Base-by-base conservation (phyloP, 345 rosid genomes). In the Rubroshorea leprosula region DNA sequence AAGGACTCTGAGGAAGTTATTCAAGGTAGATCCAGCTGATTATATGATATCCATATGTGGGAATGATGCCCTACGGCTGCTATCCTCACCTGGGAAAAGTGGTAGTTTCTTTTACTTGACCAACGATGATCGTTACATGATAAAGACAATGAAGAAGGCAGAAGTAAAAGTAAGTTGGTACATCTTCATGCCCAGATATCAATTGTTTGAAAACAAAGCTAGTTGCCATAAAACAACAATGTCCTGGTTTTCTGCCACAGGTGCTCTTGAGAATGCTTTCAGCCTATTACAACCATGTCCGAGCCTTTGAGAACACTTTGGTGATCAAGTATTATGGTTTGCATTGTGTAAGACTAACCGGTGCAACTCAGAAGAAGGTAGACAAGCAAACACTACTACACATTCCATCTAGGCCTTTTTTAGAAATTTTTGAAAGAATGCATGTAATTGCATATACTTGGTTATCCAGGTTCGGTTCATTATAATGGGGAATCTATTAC, bases 11-110 rank as follows among this genome's bases (percentile, higher is more conserved):
- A 85, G 98, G 75, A 88, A 88, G 73, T 47, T 88, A 71, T 91
- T 91, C 78, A 88, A 88, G 70, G 96, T 91, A 20, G 98, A 91
- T 55, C 79, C 98, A 24, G 98, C 98, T 14, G 98, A 91, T 71
- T 91, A 91, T 72, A 91, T 91, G 98, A 5, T 88, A 49, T 91
- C 98, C 0, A 84, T 91, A 5, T 91, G 98, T 55, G 96, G 98
- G 47, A 74, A 91, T 31, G 86, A 91, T 60, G 98, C 96, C 5
- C 96, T 91, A 17, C 71, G 98, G 17, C 95, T 88, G 63, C 89
- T 88, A 45, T 91, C 98, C 5, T 91, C 98, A 24, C 98, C 98
- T 38, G 98, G 98, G 38, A 91, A 91, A 82, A 91, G 98, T 63
- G 98, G 98, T 29, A 91, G 98, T 70, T 88, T 91, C 54, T 91